Base-by-base conservation (phyloP, 2,329 filamentous ascomycete genomes). In the Podosphaera leucotricha region DNA sequence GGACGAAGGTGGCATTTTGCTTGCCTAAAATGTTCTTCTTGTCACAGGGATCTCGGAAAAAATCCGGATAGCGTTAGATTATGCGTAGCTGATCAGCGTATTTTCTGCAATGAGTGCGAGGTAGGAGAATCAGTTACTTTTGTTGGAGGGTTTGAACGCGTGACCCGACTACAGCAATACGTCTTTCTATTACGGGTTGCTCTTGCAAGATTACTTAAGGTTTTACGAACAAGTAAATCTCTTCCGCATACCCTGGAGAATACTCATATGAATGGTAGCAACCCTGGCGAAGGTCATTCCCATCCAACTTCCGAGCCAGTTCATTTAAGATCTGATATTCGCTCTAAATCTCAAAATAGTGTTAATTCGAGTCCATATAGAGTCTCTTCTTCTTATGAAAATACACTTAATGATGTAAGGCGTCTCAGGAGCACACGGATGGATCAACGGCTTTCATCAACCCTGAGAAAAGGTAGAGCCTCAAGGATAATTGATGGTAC, bases 321-420 rank as follows among this genome's bases (percentile, higher is more conserved):
- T 41, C 64, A 76, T 43, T 61, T 78, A 21, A 68, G 70, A 43
- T 68, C 75, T 6, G 78, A 82, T 50, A 73, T 71, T 16, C 70
- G 81, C 45, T 85, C 84, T 16, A 82, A 78, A 54, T 83, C 79
- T 2, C 79, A 78, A 57, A 72, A 72, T n/a, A n/a, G n/a, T 38
- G 78, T 75, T 20, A 71, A 72, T 49, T 61, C 67, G 46, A 65
- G 62, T 45, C 75, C 77, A 43, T 65, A 65, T 26, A 70, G 74
- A 47, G 69, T 70, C 47, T 71, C 75, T 51, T 83, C 80, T 43
- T 84, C 81, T 22, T 90, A 95, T 58, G 87, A 95, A 64, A 92
- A 86, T 62, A 93, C 87, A 40, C 77, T 98, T 52, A 92, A 90
- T 52, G 90, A 98, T 61, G 90, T 98, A 57, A 78, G 85, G 54